Evolutionary conservation across 2,329 filamentous ascomycete genomes (phyloP), one percentile per base, ranked within the genome.

Genomic region (Aureobasidium uvarum): DNA sequence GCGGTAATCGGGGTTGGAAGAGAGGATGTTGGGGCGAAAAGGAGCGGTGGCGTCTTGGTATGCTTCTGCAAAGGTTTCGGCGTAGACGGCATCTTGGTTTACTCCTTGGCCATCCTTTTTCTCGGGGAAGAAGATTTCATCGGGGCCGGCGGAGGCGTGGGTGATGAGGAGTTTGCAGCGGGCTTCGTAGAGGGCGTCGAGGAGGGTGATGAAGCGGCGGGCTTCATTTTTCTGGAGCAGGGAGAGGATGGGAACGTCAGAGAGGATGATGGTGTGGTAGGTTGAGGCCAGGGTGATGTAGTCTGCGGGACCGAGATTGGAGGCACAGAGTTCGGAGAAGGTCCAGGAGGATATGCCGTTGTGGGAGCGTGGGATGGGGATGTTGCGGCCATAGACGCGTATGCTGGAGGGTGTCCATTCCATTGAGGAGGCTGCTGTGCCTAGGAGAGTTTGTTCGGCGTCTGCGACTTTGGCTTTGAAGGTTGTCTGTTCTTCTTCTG

Each of bases 181-280:
- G n/a, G 89, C 88, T 78, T 94, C 90, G 75, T 94, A 94, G 0
- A 92, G 80, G 0, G 90, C 90, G 72, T 95, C 90, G 1, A 94
- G 83, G 1, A 95, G 81, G 0, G 89, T 93, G 72, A 94, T 94
- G 73, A 95, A 87, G 13, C 91, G 84, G 5, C 90, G 82, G 0
- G 91, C 91, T 77, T 94, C 90, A 74, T 93, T 94, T 76, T 92
- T 94, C 74, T 88, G 86, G 1, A 85, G 77, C 1, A 88, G 75
- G 0, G 85, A 87, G 14, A 95, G 78, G 18, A 89, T 74, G 0
- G 91, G 90, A 1, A 94, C 81, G 23, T 86, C 78, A 69, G 89
- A 88, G 54, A 94, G 80, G 72, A 94, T 85, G 67, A 94, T 83
- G 0, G 90, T 93, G 75, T 93, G 89, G 74, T 88, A 94, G 18